Base-by-base conservation (phyloP, 768 basidiomycete species). In the Mycena galopus region DNA sequence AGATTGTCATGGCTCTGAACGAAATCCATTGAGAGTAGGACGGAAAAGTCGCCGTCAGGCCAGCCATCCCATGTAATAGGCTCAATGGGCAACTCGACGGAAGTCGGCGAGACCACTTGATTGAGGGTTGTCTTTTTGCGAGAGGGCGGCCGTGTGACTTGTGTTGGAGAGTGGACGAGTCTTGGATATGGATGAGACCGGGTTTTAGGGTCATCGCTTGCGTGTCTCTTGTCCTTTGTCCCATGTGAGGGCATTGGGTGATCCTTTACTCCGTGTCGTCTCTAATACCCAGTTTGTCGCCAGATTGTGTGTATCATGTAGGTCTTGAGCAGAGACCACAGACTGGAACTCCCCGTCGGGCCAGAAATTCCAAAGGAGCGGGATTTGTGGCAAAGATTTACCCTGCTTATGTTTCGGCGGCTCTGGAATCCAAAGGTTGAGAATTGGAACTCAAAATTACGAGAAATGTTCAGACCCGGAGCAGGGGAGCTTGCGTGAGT, bases 281-380 rank as follows among this genome's bases (percentile, higher is more conserved):
- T 62, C 61, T 2, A 50, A 16, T 19, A 62, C 61, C 61, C 61
- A 62, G 44, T 62, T 47, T 6, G 29, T 47, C 1, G 61, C 61
- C 5, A 62, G 30, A 3, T 62, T 10, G 11, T 62, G 16, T 25
- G 61, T 62, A 9, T 44, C 42, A 27, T 2, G 16, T 2, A 62
- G 44, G 7, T 62, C 27, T 9, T 50, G 61, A 0, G 23, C 17
- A 3, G 39, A 29, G 16, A 62, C 9, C 16, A 19, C 3, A 21
- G 4, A 50, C 19, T 33, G 25, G 11, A 47, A 62, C 21, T 50
- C 7, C 9, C 61, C 61, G n/a, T 62, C 61, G 2, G 61, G 61
- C 61, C 61, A 62, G 23, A 32, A 62, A 29, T 62, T 42, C 61
- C 61, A 62, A 16, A 33, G 4, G 11, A 33, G 33, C 6, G 55